Percentiles rank a stretch among this genome's conserved stretches.
Conservation (phyloP, 2,329 filamentous ascomycete genomes). For the Stemphylium lycopersici region DNA sequence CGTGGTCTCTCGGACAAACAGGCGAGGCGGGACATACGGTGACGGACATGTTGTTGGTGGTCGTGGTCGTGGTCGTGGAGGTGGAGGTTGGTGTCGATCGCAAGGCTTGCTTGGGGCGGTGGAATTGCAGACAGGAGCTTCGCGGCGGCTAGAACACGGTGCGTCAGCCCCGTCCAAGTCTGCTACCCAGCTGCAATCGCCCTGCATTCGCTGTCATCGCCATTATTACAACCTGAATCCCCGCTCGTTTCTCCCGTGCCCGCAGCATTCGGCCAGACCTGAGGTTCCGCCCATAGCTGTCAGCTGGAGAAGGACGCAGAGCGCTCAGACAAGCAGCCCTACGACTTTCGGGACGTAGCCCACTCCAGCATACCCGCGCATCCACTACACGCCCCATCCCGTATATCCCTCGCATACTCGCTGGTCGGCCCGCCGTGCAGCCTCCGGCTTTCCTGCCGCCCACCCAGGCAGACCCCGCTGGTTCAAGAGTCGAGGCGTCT, state of each 20-base stretch:
- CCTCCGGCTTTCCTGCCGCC: slow-evolving; percentile 17
- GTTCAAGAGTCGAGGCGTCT: slow-evolving; percentile 23
- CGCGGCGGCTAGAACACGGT: slow-evolving; percentile 15
- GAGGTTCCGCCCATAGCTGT: not conserved
- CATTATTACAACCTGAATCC: not conserved
- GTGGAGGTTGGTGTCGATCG: slow-evolving; percentile 16
- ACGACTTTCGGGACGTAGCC: slow-evolving; percentile 14
- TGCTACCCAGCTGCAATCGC: slow-evolving; percentile 8
- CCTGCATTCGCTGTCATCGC: slow-evolving; percentile 10
- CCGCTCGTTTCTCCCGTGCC: not conserved
- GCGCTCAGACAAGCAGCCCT: slow-evolving; percentile 11
- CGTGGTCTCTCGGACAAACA: not conserved
- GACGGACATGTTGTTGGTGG: slow-evolving; percentile 52
- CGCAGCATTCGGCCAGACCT: not conserved
- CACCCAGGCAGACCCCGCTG: slow-evolving; percentile 26
- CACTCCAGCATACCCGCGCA: slow-evolving; percentile 18
- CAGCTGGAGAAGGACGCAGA: too few relatives aligned
- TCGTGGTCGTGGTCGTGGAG: slow-evolving; percentile 1
- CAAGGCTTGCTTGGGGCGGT: slow-evolving; percentile 6
- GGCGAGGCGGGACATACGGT: slow-evolving; percentile 45
- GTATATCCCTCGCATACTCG: slow-evolving; percentile 5
- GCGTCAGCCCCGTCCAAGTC: slow-evolving; percentile 8
- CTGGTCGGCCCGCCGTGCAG: slow-evolving; percentile 14
- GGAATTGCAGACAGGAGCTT: not conserved
- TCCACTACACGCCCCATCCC: slow-evolving; percentile 6